Base-by-base conservation (phyloP, 768 basidiomycete species). In the Mycena venus region DNA sequence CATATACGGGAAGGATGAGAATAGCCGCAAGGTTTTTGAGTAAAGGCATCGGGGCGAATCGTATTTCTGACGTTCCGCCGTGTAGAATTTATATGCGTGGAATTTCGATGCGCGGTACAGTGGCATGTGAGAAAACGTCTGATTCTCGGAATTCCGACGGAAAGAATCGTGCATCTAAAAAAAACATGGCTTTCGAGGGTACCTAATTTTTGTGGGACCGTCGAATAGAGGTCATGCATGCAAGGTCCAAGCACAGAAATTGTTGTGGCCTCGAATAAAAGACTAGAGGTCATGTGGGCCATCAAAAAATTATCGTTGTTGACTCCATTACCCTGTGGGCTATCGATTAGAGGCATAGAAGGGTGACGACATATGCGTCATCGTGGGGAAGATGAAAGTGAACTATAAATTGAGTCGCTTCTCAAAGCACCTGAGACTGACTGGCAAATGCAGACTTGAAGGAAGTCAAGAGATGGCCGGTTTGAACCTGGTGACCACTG, bases 61-160 rank as follows among this genome's bases (percentile, higher is more conserved):
- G 58, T 38, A 59, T 59, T 59, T 59, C 34, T 59, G 58, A 59
- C 34, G 58, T 59, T 21, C 58, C 58, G 19, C n/a, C n/a, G 58
- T 36, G 58, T 14, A 36, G 58, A 59, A 10, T 59, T 58, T 58
- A 58, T 59, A 59, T 27, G 49, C 49, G 23, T 59, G 58, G 58
- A 59, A 59, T 36, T 59, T 59, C 34, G 58, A 59, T 59, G 58
- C 34, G 58, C n/a, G 32, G 58, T 59, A n/a, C n/a, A n/a, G n/a
- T n/a, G n/a, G n/a, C n/a, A n/a, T n/a, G n/a, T n/a, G n/a, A n/a
- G n/a, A n/a, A n/a, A n/a, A 7, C 34, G 34, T 38, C 58, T 59
- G 58, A 10, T 59, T 59, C 58, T 59, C 58, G 58, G 58, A n/a
- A 59, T n/a, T 59, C 58, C 58, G 58, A 36, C 58, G 58, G 58